Base-by-base conservation (phyloP, 2,329 filamentous ascomycete genomes). In the Ophiostoma populinum region DNA sequence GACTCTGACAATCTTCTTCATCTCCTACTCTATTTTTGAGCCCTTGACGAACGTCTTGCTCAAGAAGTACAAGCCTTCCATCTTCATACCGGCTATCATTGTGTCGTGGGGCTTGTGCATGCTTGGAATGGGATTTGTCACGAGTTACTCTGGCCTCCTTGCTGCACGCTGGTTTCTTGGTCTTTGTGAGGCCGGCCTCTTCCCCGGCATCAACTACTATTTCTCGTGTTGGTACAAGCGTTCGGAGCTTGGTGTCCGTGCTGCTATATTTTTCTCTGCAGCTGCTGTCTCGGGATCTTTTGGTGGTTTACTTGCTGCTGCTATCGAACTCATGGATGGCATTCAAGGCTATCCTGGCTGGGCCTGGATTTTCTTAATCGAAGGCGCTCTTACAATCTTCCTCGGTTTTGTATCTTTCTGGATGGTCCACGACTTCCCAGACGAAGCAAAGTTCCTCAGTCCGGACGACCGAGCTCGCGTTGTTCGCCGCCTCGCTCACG, bases 51-150 rank as follows among this genome's bases (percentile, higher is more conserved):
- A 92, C 51, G 61, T 87, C 31, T 55, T 92, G 17, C 70, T 92
- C 40, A 92, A 92, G 56, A 67, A 64, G 13, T 58, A 81, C 41
- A 66, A 73, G 1, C 85, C 85, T 0, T 81, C 76, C 25, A 57
- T 86, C 35, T 93, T 92, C 50, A 72, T 92, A 37, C 79, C 83
- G 2, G 59, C 67, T 21, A 92, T 92, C 49, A 92, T 93, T 57
- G 49, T 74, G 21, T 43, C 64, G 1, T 77, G 78, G 80, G 80
- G 80, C 3, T 56, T 64, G 8, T 65, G 62, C 34, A 81, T 82
- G 77, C 63, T 73, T 0, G 67, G 68, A 19, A 80, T 79, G 65
- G 75, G 76, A 2, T 67, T 80, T 31, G 65, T 72, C 4, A 58
- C 65, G 34, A 74, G 68, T 46, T 78, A 67, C 56, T 63, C 62